phyloP scores from a whole-genome alignment of 2,329 filamentous ascomycete species.

The Epichloe brachyelytri region DNA sequence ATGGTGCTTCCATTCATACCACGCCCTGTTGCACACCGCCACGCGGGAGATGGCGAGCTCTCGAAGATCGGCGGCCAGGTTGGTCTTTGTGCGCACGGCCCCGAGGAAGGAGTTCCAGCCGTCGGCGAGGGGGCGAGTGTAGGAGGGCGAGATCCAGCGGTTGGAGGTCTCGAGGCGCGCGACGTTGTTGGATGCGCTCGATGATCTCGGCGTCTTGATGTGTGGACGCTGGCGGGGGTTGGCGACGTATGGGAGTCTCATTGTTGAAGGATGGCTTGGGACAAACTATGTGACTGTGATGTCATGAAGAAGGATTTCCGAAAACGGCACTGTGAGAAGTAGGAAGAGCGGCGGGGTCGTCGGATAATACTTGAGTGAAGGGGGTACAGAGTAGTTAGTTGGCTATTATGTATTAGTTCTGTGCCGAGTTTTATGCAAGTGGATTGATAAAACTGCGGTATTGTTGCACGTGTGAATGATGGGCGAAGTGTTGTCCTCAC shows the following conservation, averaged over 20 bases:
- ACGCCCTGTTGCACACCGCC: constrained; percentile 65
- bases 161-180: constrained; percentile 56
- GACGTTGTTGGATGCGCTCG: constrained; percentile 49
- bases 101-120: constrained; percentile 63
- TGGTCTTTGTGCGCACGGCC: constrained; percentile 43
- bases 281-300: no score
- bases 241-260: constrained; percentile 56
- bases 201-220: constrained; percentile 44
- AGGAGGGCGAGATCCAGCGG: constrained; percentile 64
- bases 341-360: neutral
- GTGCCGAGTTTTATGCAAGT: no score
- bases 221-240: constrained; percentile 34
- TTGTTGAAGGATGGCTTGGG: constrained; percentile 18
- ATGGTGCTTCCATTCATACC: constrained; percentile 78
- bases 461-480: no score
- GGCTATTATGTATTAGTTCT: neutral
- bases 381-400: neutral
- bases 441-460: no score
- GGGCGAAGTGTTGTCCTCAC: no score
- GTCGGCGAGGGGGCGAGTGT: constrained; percentile 63
- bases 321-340: neutral
- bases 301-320: neutral
- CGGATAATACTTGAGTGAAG: neutral
- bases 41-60: constrained; percentile 74
- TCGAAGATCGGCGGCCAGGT: constrained; percentile 42